Base-by-base conservation (phyloP, 2,329 filamentous ascomycete genomes). In the Paecilomyces variotii region DNA sequence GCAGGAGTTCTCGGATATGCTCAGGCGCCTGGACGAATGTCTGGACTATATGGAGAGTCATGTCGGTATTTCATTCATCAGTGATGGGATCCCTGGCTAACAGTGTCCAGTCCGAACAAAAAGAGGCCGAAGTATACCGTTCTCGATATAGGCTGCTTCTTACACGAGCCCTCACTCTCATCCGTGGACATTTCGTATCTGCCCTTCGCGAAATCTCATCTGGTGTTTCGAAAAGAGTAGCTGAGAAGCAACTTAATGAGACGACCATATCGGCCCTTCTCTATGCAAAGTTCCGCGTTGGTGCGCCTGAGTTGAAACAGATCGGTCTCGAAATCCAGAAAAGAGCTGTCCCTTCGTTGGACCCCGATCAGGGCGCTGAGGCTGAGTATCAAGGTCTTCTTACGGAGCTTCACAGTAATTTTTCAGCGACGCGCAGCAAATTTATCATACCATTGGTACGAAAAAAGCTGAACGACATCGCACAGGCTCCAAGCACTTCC, bases 1-100 rank as follows among this genome's bases (percentile, higher is more conserved):
- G 58, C 86, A 88, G 55, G 88, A 89, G 52, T 97, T 97, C 69
- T 86, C 88, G 1, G 90, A 96, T 56, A 95, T 97, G 81, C 78
- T 99, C 54, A 82, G 84, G 53, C 93, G 91, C 62, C 79, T 99
- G 55, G 92, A 97, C 74, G 86, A 90, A 56, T 99, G 93, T 71
- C 85, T 99, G 65, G 87, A 87, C 30, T 97, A 97, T 70, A 97
- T 97, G 91, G 84, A 89, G 61, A 81, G 84, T 56, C 90, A 97
- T 77, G 89, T 91, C 75, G 72, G 87, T 60, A 35, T 30, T 19
- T 25, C 11, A 3, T 10, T 49, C 2, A 25, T 25, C 12, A 2
- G 35, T 28, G n/a, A n/a, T 5, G 26, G 30, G 45, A 14, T 10
- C 28, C 24, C 2, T 34, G 9, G 12, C 57, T 59, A 53, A 59